Evolutionary conservation across 2,329 filamentous ascomycete species (phyloP).

Genomic region (Chaetomiaceae sp.): DNA sequence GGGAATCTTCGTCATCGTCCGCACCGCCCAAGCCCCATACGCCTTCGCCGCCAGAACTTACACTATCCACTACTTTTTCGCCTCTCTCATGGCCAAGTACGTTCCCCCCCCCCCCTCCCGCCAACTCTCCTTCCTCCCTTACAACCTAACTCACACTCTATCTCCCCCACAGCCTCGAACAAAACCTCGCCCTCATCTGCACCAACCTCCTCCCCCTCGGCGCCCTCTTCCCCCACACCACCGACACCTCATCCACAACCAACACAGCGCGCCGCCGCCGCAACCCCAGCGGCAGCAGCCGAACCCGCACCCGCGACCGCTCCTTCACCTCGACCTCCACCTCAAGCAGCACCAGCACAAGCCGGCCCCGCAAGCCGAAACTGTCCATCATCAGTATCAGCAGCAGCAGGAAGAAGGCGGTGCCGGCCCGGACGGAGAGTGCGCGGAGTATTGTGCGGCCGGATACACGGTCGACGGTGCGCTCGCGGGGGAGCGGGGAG

Average conservation of each 20-base stretch:
- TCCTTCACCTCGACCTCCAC: constrained; percentile 6
- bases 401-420: not conserved
- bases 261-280: constrained; percentile 6
- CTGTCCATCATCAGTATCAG: not conserved
- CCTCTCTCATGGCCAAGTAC: constrained; percentile 31
- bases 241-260: constrained; percentile 10
- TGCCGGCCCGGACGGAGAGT: not conserved
- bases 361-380: not conserved
- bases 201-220: constrained; percentile 33
- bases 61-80: constrained; percentile 28
- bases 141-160: not conserved
- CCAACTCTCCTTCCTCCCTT: not conserved
- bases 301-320: not conserved
- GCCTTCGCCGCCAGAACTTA: constrained; percentile 25
- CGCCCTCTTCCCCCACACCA: constrained; percentile 25
- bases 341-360: not conserved
- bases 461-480: not conserved
- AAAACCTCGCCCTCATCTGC: constrained; percentile 34
- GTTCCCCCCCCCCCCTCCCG: constrained; percentile 2
- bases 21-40: constrained; percentile 32
- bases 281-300: not conserved
- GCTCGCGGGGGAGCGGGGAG: not conserved
- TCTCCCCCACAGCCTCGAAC: constrained; percentile 27
- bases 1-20: constrained; percentile 28
- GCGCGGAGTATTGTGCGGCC: not conserved